Conservation (phyloP, 164 flowering plant genomes). For the Vitis riparia region DNA sequence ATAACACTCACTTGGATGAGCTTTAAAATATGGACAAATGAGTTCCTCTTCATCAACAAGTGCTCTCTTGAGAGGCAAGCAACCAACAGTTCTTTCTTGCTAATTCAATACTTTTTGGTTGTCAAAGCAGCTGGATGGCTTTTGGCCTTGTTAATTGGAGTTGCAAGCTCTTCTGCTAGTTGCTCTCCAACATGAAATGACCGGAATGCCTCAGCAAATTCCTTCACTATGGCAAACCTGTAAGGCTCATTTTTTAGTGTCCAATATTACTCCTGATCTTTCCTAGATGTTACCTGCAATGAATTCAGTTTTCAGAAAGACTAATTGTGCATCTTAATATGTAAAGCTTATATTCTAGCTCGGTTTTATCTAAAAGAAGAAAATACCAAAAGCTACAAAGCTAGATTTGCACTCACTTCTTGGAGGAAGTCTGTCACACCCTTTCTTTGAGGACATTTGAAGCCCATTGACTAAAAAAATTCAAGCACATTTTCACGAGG, state of each 20-base stretch:
- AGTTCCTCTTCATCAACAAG: slow-evolving; percentile 29
- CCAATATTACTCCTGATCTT: slow-evolving; percentile 52
- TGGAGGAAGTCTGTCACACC: slow-evolving; percentile 76
- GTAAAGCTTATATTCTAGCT: not conserved
- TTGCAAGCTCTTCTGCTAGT: slow-evolving; percentile 26
- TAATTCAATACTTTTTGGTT: slow-evolving; percentile 44
- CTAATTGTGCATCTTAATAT: no score
- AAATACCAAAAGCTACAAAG: not conserved
- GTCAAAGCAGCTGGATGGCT: slow-evolving; percentile 45
- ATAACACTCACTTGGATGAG: slow-evolving; percentile 34
- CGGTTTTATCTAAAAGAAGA: no score
- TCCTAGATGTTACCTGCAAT: slow-evolving; percentile 48
- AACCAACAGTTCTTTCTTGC: slow-evolving; percentile 49
- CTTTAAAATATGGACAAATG: slow-evolving; percentile 59
- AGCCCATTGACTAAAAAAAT: slow-evolving; percentile 67
- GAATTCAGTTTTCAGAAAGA: not conserved
- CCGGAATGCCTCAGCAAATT: slow-evolving; percentile 32
- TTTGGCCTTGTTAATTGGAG: slow-evolving; percentile 29
- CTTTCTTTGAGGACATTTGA: slow-evolving; percentile 67
- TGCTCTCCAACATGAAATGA: slow-evolving; percentile 28
- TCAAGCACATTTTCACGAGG: slow-evolving; percentile 63
- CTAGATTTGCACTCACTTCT: slow-evolving; percentile 40
- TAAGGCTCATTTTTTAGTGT: slow-evolving; percentile 24
- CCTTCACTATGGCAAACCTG: slow-evolving; percentile 25
- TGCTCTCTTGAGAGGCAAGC: slow-evolving; percentile 53